Conservation (phyloP, 768 basidiomycete genomes). For the Podaxis rugospora region DNA sequence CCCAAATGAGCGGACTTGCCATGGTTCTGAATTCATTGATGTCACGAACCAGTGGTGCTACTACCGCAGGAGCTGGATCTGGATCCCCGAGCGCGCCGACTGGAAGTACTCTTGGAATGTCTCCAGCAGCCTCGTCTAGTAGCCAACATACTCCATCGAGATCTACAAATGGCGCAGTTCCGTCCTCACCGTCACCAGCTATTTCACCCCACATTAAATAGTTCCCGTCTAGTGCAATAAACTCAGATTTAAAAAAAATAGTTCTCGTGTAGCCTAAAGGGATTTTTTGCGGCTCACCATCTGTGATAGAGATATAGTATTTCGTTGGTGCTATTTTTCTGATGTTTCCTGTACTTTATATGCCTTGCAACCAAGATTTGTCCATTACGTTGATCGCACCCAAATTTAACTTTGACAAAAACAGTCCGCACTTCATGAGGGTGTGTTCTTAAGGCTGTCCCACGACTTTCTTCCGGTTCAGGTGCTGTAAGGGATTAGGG, state of each 20-base stretch:
- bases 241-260: no score
- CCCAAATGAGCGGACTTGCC: constrained; percentile 76
- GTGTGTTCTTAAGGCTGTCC: not conserved
- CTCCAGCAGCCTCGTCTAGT: not conserved
- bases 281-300: no score
- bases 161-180: not conserved
- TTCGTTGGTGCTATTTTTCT: not conserved
- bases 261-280: not conserved
- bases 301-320: not conserved
- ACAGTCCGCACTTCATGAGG: not conserved
- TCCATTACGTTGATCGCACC: not conserved
- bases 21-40: constrained; percentile 69
- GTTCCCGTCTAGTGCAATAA: no score
- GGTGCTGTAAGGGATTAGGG: not conserved
- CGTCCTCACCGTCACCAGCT: not conserved
- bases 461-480: not conserved
- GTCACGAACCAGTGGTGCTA: constrained; percentile 36
- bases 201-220: not conserved
- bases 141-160: not conserved
- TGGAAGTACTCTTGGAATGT: not conserved
- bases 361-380: not conserved
- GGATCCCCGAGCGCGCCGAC: constrained; percentile 5
- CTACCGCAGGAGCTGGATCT: constrained; percentile 12
- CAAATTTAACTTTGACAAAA: not conserved
- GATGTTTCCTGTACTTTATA: not conserved